phyloP scores from a whole-genome alignment of 192 early-diverging fungal genomes.

The Coemansia sp. region DNA sequence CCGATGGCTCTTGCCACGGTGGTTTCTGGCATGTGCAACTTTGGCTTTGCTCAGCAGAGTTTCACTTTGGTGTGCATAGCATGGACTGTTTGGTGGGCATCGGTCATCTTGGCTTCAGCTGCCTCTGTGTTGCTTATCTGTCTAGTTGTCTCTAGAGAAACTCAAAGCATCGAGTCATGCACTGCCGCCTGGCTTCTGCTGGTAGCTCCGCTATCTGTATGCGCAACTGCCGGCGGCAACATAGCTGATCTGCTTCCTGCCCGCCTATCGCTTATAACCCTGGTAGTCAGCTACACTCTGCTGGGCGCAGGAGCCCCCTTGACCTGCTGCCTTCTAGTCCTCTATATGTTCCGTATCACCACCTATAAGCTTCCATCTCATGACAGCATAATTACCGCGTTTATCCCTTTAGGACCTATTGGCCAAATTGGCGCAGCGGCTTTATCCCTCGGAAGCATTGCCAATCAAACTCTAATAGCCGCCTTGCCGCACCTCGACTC shows the following conservation, averaged over 20 bases:
- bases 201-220: slow-evolving; percentile 44
- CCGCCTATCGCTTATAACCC: background rate
- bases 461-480: slow-evolving; percentile 8
- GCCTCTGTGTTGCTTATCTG: slow-evolving; percentile 22
- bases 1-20: slow-evolving; percentile 52
- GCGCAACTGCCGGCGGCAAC: slow-evolving; percentile 41
- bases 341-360: slow-evolving; percentile 47
- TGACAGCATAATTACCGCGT: slow-evolving; percentile 46
- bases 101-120: slow-evolving; percentile 22
- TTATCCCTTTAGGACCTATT: slow-evolving; percentile 54
- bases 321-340: slow-evolving; percentile 35
- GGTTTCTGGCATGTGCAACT: slow-evolving; percentile 13
- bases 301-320: slow-evolving; percentile 51
- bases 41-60: background rate
- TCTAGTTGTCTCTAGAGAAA: slow-evolving; percentile 34
- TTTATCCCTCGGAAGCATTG: slow-evolving; percentile 12
- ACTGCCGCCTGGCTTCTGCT: slow-evolving; percentile 55
- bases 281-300: slow-evolving; percentile 29
- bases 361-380: slow-evolving; percentile 45
- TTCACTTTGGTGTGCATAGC: slow-evolving; percentile 2
- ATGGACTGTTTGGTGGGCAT: slow-evolving; percentile 42
- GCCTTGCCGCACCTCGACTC: slow-evolving; percentile 3
- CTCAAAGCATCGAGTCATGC: slow-evolving; percentile 26
- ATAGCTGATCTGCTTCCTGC: slow-evolving; percentile 25
- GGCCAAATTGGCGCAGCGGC: slow-evolving; percentile 42